These are phyloP conservation scores for Aegilops umbellulata DNA, from an alignment of 176 grass and related monocot genomes.

Conservation along the genomic window DNA sequence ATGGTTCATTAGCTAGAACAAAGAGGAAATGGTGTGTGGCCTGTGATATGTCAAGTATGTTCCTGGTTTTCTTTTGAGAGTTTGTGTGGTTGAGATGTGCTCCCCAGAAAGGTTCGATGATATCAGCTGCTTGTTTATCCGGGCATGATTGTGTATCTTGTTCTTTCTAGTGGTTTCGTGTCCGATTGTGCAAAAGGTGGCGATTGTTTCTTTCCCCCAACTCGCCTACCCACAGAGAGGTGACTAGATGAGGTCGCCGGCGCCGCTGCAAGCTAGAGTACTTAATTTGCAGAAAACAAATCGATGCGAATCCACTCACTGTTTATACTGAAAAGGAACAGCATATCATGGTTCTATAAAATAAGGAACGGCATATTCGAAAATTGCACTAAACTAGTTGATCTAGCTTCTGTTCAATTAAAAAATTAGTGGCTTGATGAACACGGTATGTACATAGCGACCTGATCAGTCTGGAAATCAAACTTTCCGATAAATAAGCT, in stretches of 20 bases:
- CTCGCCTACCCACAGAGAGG: background rate
- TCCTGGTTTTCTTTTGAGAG: background rate
- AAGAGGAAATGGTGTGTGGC: background rate
- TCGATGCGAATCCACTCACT: background rate
- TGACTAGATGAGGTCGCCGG: background rate
- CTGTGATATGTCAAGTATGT: background rate
- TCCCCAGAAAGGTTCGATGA: background rate
- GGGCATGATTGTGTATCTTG: background rate
- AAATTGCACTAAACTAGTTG: slow-evolving; percentile 3
- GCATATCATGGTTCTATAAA: too few species aligned
- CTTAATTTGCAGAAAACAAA: slow-evolving; percentile 21
- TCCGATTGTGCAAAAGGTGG: slow-evolving; percentile 24
- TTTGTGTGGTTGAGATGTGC: background rate
- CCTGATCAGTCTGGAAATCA: background rate
- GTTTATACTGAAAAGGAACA: background rate
- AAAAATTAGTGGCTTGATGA: background rate
- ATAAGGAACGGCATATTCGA: background rate
- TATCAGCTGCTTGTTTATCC: background rate
- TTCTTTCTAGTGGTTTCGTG: slow-evolving; percentile 47
- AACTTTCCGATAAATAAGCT: background rate
- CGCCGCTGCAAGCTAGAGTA: slow-evolving; percentile 11
- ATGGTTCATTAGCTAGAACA: background rate
- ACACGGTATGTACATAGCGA: background rate
- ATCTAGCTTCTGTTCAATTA: background rate
- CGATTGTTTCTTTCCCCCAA: slow-evolving; percentile 25